Base-by-base conservation (phyloP, 2,329 filamentous ascomycete genomes). In the Nemania sp. region DNA sequence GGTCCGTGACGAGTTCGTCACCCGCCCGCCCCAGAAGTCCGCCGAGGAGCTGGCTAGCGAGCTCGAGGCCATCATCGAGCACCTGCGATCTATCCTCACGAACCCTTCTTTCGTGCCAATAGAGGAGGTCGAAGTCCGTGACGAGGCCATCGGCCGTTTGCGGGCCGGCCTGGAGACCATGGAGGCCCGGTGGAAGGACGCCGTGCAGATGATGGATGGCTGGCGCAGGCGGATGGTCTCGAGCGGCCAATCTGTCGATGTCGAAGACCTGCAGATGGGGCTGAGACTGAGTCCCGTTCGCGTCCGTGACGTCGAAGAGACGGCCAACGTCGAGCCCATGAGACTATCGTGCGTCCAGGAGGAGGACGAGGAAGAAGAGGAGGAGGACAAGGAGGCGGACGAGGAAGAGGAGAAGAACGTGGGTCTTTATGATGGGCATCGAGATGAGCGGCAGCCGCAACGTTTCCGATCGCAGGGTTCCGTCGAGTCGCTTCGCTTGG, bases 101-200 rank as follows among this genome's bases (percentile, higher is more conserved):
- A 98, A 98, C 71, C 95, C 95, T 1, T 96, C 93, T 2, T 99
- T 98, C 73, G 95, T 97, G 13, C 91, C 94, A 0, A 86, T 98
- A 20, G 95, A 98, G 69, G 95, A 98, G 74, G 92, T 99, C 2
- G 89, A 96, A 71, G 78, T 92, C n/a, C 87, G 94, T 56, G 94
- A 99, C 65, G 90, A 96, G 61, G 93, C 97, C 73, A 98, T 99
- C 65, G 83, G 84, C 54, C 85, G 91, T 53, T 80, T 99, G 49
- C 87, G 91, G 56, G 86, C 90, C 57, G 92, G 93, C 15, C 96
- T 94, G 89, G 90, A 96, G 73, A 92, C 90, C 76, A 97, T 98
- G 91, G 93, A 98, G 75, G 84, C 80, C 20, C 86, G 92, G 53
- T 97, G 95, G 92, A 88, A 87, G 66, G 94, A 98, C 72, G 91